Evolutionary conservation across 345 rosid species (phyloP).

Genomic region (Eucalyptus leucophloia): DNA sequence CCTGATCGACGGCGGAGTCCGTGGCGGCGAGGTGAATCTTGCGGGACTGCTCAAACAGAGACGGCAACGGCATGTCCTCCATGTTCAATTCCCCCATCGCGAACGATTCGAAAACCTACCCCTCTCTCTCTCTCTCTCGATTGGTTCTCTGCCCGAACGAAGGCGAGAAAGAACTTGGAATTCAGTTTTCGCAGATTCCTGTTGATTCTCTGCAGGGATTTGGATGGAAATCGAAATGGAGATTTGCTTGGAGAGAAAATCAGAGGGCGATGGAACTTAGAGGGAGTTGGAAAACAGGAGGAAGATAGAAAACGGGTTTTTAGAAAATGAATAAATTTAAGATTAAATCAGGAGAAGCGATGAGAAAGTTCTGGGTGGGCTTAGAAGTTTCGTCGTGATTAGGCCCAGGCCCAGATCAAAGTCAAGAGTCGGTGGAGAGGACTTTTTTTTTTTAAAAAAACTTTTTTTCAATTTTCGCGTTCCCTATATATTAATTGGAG

Average conservation of each 20-base stretch:
- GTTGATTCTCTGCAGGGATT: not conserved
- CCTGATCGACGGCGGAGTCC: slow-evolving; percentile 63
- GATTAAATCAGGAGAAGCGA: not conserved
- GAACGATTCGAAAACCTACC: not conserved
- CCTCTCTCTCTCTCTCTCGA: not conserved
- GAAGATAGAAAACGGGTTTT: not conserved
- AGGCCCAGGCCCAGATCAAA: not conserved
- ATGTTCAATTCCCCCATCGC: slow-evolving; percentile 27
- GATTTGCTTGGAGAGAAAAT: not conserved
- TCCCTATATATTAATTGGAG: not conserved
- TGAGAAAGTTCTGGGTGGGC: not conserved
- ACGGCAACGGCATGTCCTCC: slow-evolving; percentile 62
- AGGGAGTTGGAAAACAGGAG: not conserved
- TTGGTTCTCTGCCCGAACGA: not conserved
- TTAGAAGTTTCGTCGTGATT: not conserved
- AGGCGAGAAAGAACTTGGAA: not conserved
- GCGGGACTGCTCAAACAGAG: slow-evolving; percentile 67
- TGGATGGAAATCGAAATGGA: not conserved
- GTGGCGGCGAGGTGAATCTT: slow-evolving; percentile 54
- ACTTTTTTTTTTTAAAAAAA: not conserved
- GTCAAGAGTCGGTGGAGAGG: not conserved
- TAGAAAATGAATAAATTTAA: not conserved
- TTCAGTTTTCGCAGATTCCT: not conserved
- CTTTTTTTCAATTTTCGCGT: not conserved
- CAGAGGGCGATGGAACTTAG: not conserved